Conservation (phyloP, 2,329 filamentous ascomycete species). For the Pseudocercospora vitis region DNA sequence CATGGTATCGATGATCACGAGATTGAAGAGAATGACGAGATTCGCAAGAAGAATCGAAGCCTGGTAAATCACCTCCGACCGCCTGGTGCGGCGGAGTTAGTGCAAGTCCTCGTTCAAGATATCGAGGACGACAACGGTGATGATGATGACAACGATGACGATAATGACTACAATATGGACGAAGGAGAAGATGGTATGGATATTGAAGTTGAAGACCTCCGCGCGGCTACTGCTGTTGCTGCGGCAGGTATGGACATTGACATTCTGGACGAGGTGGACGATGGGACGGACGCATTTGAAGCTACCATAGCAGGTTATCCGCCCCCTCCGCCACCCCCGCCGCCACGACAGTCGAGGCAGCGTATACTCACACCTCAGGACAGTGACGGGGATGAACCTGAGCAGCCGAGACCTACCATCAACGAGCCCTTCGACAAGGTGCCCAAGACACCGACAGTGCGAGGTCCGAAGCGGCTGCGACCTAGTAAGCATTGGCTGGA, state of each 20-base stretch:
- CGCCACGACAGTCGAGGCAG: conserved; percentile 33
- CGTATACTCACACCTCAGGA: conserved; percentile 34
- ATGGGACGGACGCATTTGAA: conserved; percentile 72
- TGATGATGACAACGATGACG: conserved; percentile 49
- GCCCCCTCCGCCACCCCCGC: conserved; percentile 61
- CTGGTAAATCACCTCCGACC: conserved; percentile 36
- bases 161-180: conserved; percentile 38
- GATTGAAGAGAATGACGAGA: conserved; percentile 53
- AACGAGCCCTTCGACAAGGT: conserved; percentile 55
- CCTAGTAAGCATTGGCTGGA: conserved; percentile 84
- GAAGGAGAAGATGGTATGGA: conserved; percentile 46
- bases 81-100: conserved; percentile 20
- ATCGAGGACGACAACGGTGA: conserved; percentile 49
- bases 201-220: conserved; percentile 37
- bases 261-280: conserved; percentile 51
- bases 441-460: conserved; percentile 71
- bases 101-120: conserved; percentile 34
- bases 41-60: conserved; percentile 43
- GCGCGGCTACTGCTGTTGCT: conserved; percentile 25
- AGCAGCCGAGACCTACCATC: conserved; percentile 46
- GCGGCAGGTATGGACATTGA: conserved; percentile 54
- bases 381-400: conserved; percentile 43
- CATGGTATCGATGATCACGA: conserved; percentile 82
- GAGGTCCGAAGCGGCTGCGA: conserved; percentile 52
- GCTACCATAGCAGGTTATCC: conserved; percentile 75